phyloP scores from a whole-genome alignment of 768 basidiomycete species.

The Zangia roseola region DNA sequence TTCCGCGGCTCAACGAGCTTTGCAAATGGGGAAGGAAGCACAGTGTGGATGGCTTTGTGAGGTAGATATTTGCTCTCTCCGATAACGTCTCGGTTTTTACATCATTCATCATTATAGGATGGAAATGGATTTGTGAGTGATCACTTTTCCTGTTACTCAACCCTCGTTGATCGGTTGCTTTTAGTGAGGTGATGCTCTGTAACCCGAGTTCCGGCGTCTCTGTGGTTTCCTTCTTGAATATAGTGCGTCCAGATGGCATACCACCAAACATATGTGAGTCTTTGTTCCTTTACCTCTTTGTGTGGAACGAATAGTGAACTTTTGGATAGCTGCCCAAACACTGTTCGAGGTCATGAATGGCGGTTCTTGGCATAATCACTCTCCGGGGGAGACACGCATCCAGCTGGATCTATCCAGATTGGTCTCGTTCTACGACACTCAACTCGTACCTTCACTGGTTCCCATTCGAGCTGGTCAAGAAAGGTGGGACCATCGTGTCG shows the following conservation, averaged over 20 bases:
- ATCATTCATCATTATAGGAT: slow-evolving; percentile 17
- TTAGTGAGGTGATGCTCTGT: slow-evolving; percentile 39
- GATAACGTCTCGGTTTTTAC: background rate
- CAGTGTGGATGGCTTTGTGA: slow-evolving; percentile 46
- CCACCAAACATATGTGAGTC: background rate
- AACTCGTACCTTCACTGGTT: slow-evolving; percentile 32
- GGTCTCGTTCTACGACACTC: slow-evolving; percentile 38
- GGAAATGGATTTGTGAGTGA: slow-evolving; percentile 34
- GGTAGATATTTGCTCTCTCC: slow-evolving; percentile 20
- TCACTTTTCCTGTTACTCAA: background rate
- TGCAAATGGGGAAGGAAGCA: slow-evolving; percentile 45
- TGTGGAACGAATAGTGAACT: background rate
- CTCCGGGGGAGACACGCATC: slow-evolving; percentile 37
- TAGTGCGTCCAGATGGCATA: background rate
- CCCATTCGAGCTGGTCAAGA: slow-evolving; percentile 19
- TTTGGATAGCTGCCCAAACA: background rate
- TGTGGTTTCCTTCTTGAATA: slow-evolving; percentile 19
- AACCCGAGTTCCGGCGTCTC: slow-evolving; percentile 30
- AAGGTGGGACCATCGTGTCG: slow-evolving; percentile 33
- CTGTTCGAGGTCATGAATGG: slow-evolving; percentile 9
- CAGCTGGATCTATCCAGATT: slow-evolving; percentile 33
- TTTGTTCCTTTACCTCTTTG: background rate
- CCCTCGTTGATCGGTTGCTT: background rate
- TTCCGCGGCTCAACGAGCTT: slow-evolving; percentile 35
- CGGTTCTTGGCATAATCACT: slow-evolving; percentile 34